phyloP scores from a whole-genome alignment of 1,284 basidiomycete genomes.

The Cryptococcus jaspeensis region DNA sequence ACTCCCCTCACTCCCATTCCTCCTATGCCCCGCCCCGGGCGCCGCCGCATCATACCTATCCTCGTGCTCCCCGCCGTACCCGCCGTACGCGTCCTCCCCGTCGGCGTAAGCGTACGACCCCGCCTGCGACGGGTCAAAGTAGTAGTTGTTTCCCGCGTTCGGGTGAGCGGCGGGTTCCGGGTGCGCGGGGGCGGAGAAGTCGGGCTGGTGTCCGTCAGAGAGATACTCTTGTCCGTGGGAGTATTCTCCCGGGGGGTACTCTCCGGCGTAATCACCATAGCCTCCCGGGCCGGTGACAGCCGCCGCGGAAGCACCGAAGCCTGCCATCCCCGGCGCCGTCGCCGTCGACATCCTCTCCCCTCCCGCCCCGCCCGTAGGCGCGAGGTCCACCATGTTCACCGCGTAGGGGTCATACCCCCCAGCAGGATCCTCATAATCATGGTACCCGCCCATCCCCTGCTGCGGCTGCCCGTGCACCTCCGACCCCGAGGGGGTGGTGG shows the following conservation, averaged over 20 bases:
- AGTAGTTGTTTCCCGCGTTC: constrained; percentile 21
- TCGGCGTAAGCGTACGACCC: constrained; percentile 19
- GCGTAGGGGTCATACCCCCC: constrained; percentile 52
- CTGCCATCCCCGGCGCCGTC: constrained; percentile 36
- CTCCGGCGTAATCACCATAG: constrained; percentile 7
- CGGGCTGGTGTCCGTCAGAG: constrained; percentile 13
- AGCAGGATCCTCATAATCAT: constrained; percentile 46
- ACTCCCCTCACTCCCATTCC: constrained; percentile 14
- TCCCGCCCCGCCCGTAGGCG: neutral
- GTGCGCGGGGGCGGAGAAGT: constrained; percentile 9
- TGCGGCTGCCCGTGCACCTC: constrained; percentile 35
- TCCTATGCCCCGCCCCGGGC: constrained; percentile 2
- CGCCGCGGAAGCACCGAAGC: constrained; percentile 34
- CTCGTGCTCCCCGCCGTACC: constrained; percentile 20
- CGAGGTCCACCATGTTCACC: constrained; percentile 23
- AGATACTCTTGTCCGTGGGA: neutral
- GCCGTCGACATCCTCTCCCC: constrained; percentile 33
- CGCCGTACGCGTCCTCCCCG: constrained; percentile 24
- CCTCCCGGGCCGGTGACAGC: constrained; percentile 16
- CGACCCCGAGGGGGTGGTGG: constrained; percentile 23
- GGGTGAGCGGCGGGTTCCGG: neutral
- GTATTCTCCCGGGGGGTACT: constrained; percentile 10
- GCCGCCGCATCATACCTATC: neutral
- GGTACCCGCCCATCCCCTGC: constrained; percentile 28
- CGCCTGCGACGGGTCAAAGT: constrained; percentile 47